Base-by-base conservation (phyloP, 345 rosid genomes). In the Pelargonium nanum region DNA sequence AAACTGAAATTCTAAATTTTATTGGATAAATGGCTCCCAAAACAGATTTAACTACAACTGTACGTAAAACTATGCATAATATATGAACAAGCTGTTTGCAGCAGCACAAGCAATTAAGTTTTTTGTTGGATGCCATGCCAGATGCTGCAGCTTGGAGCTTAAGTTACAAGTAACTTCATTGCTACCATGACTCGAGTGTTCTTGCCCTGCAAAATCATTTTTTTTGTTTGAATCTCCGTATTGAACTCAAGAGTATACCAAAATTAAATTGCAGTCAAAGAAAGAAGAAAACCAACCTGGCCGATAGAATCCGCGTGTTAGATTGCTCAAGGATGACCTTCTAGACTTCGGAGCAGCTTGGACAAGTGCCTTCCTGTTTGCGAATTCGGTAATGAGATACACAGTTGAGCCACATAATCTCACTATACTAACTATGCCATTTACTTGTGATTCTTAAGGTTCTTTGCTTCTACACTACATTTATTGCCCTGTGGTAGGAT, bases 91-190 rank as follows among this genome's bases (percentile, higher is more conserved):
- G 76, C 87, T 80, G 62, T 72, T 80, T 64, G 81, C 80, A 30
- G 81, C 74, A 44, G 88, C 78, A 68, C 84, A 80, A 8, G 88
- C 91, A 24, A 85, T 75, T 65, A 82, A 51, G 68, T 75, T 72
- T 15, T 68, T 28, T 0, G 70, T 53, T n/a, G 91, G 88, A 62
- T 85, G 87, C 88, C 91, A 85, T 22, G 79, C 81, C 22, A 80
- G 56, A 72, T 75, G 87, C 53, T 75, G 78, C 74, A 82, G 52
- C 82, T 80, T 85, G 45, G 77, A 67, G 63, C 67, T 74, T 5
- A 73, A n/a, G 75, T 77, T 62, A 30, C 54, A 65, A 7, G 75
- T 62, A 34, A 57, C 23, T 1, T 77, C 87, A 54, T 58, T 54
- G 26, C 48, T 24, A 19, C 57, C 60, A 1, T 70, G 52, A 62